Base-by-base conservation (phyloP, 176 grass and related monocot genomes). In the Triticum aestivum region DNA sequence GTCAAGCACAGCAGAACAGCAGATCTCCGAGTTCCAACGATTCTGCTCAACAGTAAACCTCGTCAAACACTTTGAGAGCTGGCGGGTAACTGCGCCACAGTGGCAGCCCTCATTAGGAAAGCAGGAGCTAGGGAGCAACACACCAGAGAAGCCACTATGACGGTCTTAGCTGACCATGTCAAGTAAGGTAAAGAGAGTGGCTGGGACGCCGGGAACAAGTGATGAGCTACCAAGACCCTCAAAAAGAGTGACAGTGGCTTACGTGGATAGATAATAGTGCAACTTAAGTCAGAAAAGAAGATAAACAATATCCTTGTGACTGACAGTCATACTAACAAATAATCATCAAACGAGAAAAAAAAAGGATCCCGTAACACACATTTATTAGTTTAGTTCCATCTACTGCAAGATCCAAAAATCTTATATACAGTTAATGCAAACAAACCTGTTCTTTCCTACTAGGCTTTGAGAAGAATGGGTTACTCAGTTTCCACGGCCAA, bases 381-480 rank as follows among this genome's bases (percentile, higher is more conserved):
- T 3, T 14, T 75, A 81, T n/a, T 51, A 45, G 41, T 69, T 38
- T 75, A 5, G 27, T 45, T 79, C 84, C 26, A 65, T 38, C 15
- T 85, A 58, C 12, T 34, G 73, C 30, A 83, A 79, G 59, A 73
- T 61, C 8, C 17, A 79, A 73, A 68, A 80, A 70, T 87, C 56
- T 71, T 34, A 11, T 33, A 44, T 73, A 72, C 29, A 44, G 39
- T 52, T 27, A 78, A 85, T 30, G 79, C 4, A 72, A 35, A 82
- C 75, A 23, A 81, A 98, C 96, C 91, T 86, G 86, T 49, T 80
- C 78, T 44, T 87, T 86, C 38, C 84, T 95, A 73, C 7, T 85
- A 29, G 96, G 91, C 68, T 94, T 92, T 24, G 73, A 92, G 78
- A 98, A 98, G 92, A 98, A 98, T 35, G 81, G 84, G 78, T 89